Evolutionary conservation across 768 basidiomycete genomes (phyloP).

Genomic region (Cystobasidium tubakii): DNA sequence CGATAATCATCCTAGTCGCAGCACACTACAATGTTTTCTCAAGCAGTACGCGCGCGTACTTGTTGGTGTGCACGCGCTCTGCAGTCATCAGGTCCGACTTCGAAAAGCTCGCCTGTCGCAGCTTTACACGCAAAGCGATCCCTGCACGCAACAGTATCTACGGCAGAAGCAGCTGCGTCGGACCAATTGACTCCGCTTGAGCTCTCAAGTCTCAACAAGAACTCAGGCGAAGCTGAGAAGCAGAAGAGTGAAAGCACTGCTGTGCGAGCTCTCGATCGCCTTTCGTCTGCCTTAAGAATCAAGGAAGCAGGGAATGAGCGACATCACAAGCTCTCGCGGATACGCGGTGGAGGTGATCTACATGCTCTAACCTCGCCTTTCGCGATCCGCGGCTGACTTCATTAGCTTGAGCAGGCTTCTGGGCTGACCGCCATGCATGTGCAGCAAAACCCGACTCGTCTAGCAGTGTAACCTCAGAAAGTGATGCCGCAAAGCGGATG

Average conservation of each 20-base stretch:
- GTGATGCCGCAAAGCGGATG: not conserved
- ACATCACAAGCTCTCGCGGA: constrained; percentile 19
- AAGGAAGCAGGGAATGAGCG: constrained; percentile 15
- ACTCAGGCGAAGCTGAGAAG: not conserved
- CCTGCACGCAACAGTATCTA: not conserved
- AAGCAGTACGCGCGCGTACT: not conserved
- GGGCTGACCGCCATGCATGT: constrained; percentile 19
- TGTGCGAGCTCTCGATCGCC: constrained; percentile 21
- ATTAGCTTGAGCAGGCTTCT: constrained; percentile 10
- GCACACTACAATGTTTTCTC: not conserved
- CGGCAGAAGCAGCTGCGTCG: not conserved
- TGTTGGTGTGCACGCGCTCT: not conserved
- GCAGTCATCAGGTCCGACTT: not conserved
- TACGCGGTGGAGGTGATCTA: constrained; percentile 9
- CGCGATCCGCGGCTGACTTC: not conserved
- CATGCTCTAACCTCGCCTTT: not conserved
- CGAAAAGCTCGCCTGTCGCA: not conserved
- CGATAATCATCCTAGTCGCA: not conserved
- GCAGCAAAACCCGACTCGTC: not conserved
- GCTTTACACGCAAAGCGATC: not conserved
- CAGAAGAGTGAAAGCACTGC: constrained; percentile 29
- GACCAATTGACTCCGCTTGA: not conserved
- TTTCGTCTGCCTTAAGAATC: constrained; percentile 14
- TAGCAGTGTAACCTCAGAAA: not conserved
- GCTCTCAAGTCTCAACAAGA: not conserved